Conservation (phyloP, 768 basidiomycete species). For the Dioszegia aurantiaca region DNA sequence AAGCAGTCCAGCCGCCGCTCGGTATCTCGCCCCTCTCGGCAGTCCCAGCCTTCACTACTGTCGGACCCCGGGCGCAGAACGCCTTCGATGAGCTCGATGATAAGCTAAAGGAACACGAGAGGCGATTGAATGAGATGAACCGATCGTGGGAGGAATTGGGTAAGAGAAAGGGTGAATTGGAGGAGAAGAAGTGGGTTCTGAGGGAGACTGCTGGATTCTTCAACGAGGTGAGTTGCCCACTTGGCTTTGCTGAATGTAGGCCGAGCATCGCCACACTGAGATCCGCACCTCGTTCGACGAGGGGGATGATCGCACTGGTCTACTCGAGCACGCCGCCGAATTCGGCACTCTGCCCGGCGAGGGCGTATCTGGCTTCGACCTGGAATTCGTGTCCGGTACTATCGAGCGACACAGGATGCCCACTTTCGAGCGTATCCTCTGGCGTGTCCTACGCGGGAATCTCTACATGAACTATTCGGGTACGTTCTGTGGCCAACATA, state of each 20-base stretch:
- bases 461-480: slow-evolving; percentile 83
- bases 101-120: slow-evolving; percentile 80
- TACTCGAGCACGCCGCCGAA: slow-evolving; percentile 83
- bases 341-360: slow-evolving; percentile 50
- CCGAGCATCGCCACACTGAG: slow-evolving; percentile 71
- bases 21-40: slow-evolving; percentile 82
- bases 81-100: slow-evolving; percentile 90
- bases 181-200: slow-evolving; percentile 92
- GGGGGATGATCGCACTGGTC: slow-evolving; percentile 64
- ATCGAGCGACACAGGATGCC: slow-evolving; percentile 87
- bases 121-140: slow-evolving; percentile 82
- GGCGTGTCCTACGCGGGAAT: slow-evolving; percentile 96
- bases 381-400: slow-evolving; percentile 97
- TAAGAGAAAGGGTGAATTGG: slow-evolving; percentile 76
- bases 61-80: slow-evolving; percentile 88
- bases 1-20: slow-evolving; percentile 76
- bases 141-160: slow-evolving; percentile 83
- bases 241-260: slow-evolving; percentile 55
- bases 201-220: slow-evolving; percentile 96
- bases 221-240: slow-evolving; percentile 61
- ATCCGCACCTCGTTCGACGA: slow-evolving; percentile 90
- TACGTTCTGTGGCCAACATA: slow-evolving; percentile 28
- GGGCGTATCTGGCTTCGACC: slow-evolving; percentile 61
- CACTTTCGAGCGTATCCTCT: slow-evolving; percentile 94
- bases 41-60: slow-evolving; percentile 78